phyloP scores from a whole-genome alignment of 352 stramenopile genomes.

The Globisporangium barbulae region DNA sequence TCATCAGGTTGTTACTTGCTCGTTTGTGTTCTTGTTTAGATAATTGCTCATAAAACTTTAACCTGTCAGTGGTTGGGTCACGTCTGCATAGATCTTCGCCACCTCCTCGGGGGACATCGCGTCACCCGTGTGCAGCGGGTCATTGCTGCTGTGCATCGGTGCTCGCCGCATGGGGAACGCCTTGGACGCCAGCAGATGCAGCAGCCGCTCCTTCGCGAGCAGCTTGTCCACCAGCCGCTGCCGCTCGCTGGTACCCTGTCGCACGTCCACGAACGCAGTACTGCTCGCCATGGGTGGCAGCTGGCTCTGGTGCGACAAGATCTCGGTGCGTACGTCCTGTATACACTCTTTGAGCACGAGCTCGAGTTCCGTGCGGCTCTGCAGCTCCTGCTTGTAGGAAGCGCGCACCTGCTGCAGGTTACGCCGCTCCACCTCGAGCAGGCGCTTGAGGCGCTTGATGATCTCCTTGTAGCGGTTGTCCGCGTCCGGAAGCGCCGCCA shows the following conservation, averaged over 20 bases:
- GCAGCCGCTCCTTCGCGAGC: slow-evolving; percentile 77
- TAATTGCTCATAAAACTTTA: background rate
- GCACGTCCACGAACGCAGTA: slow-evolving; percentile 12
- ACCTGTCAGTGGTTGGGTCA: slow-evolving; percentile 17
- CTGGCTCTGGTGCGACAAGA: slow-evolving; percentile 29
- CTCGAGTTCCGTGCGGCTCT: slow-evolving; percentile 81
- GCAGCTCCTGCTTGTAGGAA: slow-evolving; percentile 65
- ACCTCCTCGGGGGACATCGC: slow-evolving; percentile 46
- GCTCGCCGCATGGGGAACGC: slow-evolving; percentile 45
- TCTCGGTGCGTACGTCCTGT: slow-evolving; percentile 74
- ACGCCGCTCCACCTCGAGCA: slow-evolving; percentile 81
- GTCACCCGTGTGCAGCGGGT: slow-evolving; percentile 43
- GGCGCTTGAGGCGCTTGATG: slow-evolving; percentile 88
- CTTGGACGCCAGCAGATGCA: slow-evolving; percentile 75
- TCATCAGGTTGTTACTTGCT: background rate
- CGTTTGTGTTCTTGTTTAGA: background rate
- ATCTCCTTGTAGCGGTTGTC: slow-evolving; percentile 91
- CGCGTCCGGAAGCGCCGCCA: slow-evolving; percentile 25
- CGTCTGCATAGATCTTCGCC: slow-evolving; percentile 38
- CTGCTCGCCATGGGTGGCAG: slow-evolving; percentile 17
- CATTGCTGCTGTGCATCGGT: slow-evolving; percentile 16
- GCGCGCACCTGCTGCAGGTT: slow-evolving; percentile 80
- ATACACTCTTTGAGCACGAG: slow-evolving; percentile 77
- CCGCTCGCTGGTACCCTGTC: slow-evolving; percentile 37
- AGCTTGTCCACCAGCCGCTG: slow-evolving; percentile 77